Percentiles rank a stretch among this genome's conserved stretches.
These are phyloP conservation scores for Euphorbia pulcherrima DNA, from an alignment of 345 rosid genomes.

Conservation along the genomic window DNA sequence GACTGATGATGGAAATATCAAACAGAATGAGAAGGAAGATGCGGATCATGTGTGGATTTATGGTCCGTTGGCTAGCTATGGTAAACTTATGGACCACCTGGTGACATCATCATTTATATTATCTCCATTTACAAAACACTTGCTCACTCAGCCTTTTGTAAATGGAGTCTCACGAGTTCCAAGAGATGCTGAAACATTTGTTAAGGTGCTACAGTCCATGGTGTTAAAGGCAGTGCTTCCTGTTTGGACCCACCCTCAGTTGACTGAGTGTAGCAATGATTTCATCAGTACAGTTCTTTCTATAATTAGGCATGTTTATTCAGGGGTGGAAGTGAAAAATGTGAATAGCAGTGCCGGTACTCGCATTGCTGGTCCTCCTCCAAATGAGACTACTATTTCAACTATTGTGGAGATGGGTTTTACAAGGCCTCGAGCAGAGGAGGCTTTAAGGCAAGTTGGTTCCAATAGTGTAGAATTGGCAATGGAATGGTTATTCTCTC, in stretches of 20 bases:
- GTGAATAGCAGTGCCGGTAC: slow-evolving; percentile 43
- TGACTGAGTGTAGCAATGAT: slow-evolving; percentile 73
- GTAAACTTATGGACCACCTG: slow-evolving; percentile 89
- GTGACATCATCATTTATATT: slow-evolving; percentile 83
- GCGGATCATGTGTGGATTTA: slow-evolving; percentile 77
- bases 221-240: slow-evolving; percentile 89
- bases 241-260: slow-evolving; percentile 83
- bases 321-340: slow-evolving; percentile 90
- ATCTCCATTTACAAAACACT: slow-evolving; percentile 81
- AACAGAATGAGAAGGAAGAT: slow-evolving; percentile 65
- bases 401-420: slow-evolving; percentile 98
- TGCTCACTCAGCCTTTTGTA: slow-evolving; percentile 69
- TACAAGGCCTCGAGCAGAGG: slow-evolving; percentile 88
- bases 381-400: slow-evolving; percentile 74
- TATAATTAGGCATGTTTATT: slow-evolving; percentile 76
- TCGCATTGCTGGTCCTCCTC: slow-evolving; percentile 81
- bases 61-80: slow-evolving; percentile 88
- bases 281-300: slow-evolving; percentile 72
- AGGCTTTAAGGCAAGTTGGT: slow-evolving; percentile 91
- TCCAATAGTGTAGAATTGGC: slow-evolving; percentile 94
- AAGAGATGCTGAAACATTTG: slow-evolving; percentile 80
- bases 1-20: slow-evolving; percentile 62
- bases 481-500: slow-evolving; percentile 96
- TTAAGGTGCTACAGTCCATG: slow-evolving; percentile 88
- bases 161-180: slow-evolving; percentile 66